Evolutionary conservation across 176 grass and related monocot genomes (phyloP).

Genomic region (Elaeis guineensis): DNA sequence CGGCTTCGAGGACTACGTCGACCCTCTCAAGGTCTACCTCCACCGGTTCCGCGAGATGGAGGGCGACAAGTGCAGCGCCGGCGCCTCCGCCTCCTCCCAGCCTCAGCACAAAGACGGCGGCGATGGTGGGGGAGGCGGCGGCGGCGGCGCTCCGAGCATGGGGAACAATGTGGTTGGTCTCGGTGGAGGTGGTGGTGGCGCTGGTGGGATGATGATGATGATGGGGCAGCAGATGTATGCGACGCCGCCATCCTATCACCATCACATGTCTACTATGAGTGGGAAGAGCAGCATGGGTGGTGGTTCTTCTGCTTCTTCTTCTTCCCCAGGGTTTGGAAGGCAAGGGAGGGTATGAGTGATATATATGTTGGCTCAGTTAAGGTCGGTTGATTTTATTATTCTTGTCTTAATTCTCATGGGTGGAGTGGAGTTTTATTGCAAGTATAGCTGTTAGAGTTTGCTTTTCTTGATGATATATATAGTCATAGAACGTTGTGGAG

Average conservation of each 20-base stretch:
- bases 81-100: not conserved
- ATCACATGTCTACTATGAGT: not conserved
- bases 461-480: no score
- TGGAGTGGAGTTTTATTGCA: no score
- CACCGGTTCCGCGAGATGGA: conserved; percentile 9
- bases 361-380: no score
- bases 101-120: not conserved
- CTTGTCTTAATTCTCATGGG: no score
- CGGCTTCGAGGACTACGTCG: conserved; percentile 13
- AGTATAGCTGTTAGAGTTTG: no score
- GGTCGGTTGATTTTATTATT: no score
- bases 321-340: no score
- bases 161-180: conserved; percentile 7
- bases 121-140: not conserved
- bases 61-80: not conserved
- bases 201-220: conserved; percentile 9
- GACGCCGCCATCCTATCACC: conserved; percentile 1
- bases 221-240: conserved; percentile 11
- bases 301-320: not conserved
- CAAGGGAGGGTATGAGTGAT: no score
- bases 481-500: no score
- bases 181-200: not conserved
- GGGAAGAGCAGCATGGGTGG: not conserved
- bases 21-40: conserved; percentile 14
- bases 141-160: not conserved